phyloP scores from a whole-genome alignment of 441 rosid genomes.

The Mallotus repandus region DNA sequence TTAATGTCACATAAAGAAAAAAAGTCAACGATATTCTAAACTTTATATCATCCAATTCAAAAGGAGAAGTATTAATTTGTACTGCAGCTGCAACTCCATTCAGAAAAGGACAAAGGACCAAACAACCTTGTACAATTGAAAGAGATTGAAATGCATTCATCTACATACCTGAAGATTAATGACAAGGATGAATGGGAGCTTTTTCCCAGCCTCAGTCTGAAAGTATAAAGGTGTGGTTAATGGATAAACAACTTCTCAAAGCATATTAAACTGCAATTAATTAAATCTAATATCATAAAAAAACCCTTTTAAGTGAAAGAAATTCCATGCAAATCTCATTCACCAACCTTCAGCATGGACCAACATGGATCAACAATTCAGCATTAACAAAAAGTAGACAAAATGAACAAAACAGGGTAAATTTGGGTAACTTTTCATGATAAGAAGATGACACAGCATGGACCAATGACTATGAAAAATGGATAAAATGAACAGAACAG shows the following conservation, averaged over 20 bases:
- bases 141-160: conserved; percentile 20
- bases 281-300: not conserved
- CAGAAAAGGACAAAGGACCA: not conserved
- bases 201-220: conserved; percentile 90
- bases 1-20: not conserved
- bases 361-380: too few species aligned
- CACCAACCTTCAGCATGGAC: not conserved
- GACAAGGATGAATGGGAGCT: conserved; percentile 85
- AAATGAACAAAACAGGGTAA: too few species aligned
- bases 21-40: not conserved
- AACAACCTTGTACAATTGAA: not conserved
- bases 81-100: not conserved
- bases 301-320: too few species aligned
- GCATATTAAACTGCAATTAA: conserved; percentile 1
- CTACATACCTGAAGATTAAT: conserved; percentile 82
- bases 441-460: too few species aligned
- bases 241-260: conserved; percentile 10
- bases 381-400: too few species aligned
- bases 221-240: conserved; percentile 26
- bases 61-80: not conserved
- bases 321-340: not conserved
- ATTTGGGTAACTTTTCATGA: too few species aligned
- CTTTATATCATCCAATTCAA: not conserved
- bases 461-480: not conserved
- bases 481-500: not conserved